These are phyloP conservation scores for Cyphellophora europaea DNA, from an alignment of 2,329 filamentous ascomycete genomes.

Conservation along the genomic window DNA sequence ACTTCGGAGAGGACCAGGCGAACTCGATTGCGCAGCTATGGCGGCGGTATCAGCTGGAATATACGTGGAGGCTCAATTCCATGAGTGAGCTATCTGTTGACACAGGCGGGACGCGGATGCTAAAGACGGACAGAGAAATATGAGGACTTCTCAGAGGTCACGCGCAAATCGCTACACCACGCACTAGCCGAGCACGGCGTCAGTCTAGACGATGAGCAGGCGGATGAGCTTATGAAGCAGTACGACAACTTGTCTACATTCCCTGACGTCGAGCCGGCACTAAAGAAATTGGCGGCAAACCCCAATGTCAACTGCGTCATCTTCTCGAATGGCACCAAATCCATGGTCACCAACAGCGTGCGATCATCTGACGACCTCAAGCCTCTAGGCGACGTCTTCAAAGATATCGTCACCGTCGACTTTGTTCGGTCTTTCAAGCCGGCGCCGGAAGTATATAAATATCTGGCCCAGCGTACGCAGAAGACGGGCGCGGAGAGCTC, in stretches of 20 bases:
- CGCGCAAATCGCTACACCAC: conserved; percentile 52
- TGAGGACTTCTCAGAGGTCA: conserved; percentile 54
- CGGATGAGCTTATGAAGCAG: conserved; percentile 47
- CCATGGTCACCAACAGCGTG: conserved; percentile 55
- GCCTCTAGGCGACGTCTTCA: conserved; percentile 39
- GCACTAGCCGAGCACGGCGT: conserved; percentile 51
- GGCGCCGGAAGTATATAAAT: conserved; percentile 49
- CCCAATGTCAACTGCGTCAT: conserved; percentile 45
- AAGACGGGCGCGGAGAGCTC: conserved; percentile 36
- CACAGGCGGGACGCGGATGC: conserved; percentile 1
- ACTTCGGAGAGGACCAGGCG: conserved; percentile 51
- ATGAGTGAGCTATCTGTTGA: conserved; percentile 49
- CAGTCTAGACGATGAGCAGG: conserved; percentile 34
- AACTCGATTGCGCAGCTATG: conserved; percentile 50
- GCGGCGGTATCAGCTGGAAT: conserved; percentile 64
- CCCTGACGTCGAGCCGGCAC: conserved; percentile 49
- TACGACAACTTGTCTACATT: conserved; percentile 59
- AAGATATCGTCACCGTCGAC: conserved; percentile 54
- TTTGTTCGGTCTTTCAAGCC: conserved; percentile 56
- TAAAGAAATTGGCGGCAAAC: conserved; percentile 38
- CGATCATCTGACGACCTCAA: conserved; percentile 47
- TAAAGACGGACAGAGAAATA: conserved; percentile 43
- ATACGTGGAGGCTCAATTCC: conserved; percentile 66
- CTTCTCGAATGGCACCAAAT: conserved; percentile 60
- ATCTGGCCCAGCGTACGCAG: conserved; percentile 45